phyloP scores from a whole-genome alignment of 2,329 filamentous ascomycete species.

The Stachybotrys chlorohalonatus region DNA sequence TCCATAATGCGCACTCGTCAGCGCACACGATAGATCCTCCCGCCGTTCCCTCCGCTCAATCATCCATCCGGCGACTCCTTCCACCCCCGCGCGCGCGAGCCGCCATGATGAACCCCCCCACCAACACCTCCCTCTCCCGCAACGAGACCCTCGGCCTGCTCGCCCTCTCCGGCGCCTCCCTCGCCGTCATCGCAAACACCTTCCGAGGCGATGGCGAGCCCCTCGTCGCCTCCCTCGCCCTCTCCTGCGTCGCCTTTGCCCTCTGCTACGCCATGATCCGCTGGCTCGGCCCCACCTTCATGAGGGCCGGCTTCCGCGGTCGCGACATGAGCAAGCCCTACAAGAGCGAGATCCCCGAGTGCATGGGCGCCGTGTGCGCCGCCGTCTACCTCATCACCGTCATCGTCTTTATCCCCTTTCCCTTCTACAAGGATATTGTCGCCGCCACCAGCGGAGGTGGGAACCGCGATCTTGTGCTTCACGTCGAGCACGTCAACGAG shows the following conservation, averaged over 20 bases:
- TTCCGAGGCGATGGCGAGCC: constrained; percentile 82
- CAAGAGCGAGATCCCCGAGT: constrained; percentile 77
- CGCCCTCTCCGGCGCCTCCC: constrained; percentile 57
- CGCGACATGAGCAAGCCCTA: constrained; percentile 69
- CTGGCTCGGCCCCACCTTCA: constrained; percentile 88
- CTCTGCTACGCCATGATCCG: constrained; percentile 77
- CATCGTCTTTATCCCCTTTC: constrained; percentile 90
- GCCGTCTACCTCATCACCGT: constrained; percentile 84
- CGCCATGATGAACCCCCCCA: constrained; percentile 18
- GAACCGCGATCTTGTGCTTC: constrained; percentile 76
- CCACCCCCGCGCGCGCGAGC: constrained; percentile 1
- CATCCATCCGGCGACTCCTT: background rate
- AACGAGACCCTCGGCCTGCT: constrained; percentile 47
- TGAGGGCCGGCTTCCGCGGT: constrained; percentile 80
- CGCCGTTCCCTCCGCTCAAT: background rate
- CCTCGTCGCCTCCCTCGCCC: constrained; percentile 76
- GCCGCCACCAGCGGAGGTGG: constrained; percentile 89
- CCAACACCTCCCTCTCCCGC: constrained; percentile 33
- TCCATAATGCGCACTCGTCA: background rate
- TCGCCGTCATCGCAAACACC: constrained; percentile 69
- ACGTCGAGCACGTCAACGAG: constrained; percentile 63
- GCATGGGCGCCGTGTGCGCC: constrained; percentile 90
- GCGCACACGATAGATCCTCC: background rate
- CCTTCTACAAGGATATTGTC: constrained; percentile 97
- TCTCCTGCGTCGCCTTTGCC: constrained; percentile 77